Evolutionary conservation across 2,329 filamentous ascomycete genomes (phyloP).

Genomic region (Botrytis deweyae): DNA sequence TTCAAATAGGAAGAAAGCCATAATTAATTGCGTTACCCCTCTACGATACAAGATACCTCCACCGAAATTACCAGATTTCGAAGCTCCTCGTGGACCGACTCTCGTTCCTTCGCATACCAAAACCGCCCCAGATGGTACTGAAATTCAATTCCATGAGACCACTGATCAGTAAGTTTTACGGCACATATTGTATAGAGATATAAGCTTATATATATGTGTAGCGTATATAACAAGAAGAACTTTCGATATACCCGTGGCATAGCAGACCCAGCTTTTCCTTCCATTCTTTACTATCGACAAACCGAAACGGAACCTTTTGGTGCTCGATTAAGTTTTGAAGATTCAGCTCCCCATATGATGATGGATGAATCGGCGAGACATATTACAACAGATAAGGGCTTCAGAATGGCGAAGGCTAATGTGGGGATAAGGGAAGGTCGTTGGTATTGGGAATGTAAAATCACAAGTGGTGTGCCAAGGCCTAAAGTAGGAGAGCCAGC

Average conservation of each 20-base stretch:
- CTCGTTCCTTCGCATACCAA: constrained; percentile 57
- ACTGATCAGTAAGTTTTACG: constrained; percentile 58
- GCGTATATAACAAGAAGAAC: constrained; percentile 64
- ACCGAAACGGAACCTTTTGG: constrained; percentile 83
- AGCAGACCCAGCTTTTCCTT: constrained; percentile 81
- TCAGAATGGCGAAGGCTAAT: constrained; percentile 87
- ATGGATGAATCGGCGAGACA: constrained; percentile 74
- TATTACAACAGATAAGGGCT: constrained; percentile 88
- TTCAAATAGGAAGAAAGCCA: constrained; percentile 42
- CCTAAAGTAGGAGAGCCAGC: constrained; percentile 30
- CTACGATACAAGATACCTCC: constrained; percentile 64
- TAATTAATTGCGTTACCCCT: constrained; percentile 46
- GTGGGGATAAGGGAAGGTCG: constrained; percentile 85
- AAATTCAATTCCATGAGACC: constrained; percentile 60
- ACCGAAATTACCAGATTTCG: constrained; percentile 61
- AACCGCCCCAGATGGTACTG: constrained; percentile 49
- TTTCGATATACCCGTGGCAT: constrained; percentile 92
- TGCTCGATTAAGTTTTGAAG: constrained; percentile 87
- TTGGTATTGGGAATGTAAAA: constrained; percentile 92
- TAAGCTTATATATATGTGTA: constrained; percentile 35
- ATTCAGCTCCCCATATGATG: constrained; percentile 80
- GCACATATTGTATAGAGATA: background rate
- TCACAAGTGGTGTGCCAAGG: constrained; percentile 70
- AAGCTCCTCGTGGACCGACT: constrained; percentile 56
- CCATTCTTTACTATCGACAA: constrained; percentile 83